Evolutionary conservation across 2,329 filamentous ascomycete genomes (phyloP).

Genomic region (Pseudogymnoascus verrucosus): DNA sequence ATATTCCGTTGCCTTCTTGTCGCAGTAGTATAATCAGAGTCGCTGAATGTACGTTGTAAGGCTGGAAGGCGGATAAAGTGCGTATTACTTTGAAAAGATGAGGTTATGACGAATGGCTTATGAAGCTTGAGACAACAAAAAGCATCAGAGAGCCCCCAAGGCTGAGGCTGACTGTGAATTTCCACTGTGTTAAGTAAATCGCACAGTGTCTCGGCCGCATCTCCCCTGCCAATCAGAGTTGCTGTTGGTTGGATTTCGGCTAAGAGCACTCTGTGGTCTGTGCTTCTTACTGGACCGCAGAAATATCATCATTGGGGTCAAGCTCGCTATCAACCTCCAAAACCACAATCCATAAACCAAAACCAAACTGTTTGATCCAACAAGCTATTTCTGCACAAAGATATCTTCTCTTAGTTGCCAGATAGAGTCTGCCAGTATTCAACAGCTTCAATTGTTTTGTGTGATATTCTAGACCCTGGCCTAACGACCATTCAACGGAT

Average conservation of each 20-base stretch:
- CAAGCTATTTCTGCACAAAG: conserved; percentile 2
- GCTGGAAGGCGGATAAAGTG: background rate
- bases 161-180: background rate
- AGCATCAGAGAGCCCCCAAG: background rate
- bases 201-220: background rate
- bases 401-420: conserved; percentile 3
- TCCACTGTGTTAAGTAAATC: background rate
- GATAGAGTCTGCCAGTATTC: background rate
- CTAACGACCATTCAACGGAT: background rate
- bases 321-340: background rate
- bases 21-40: background rate
- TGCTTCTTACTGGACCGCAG: background rate
- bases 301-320: conserved; percentile 8
- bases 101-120: background rate
- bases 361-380: conserved; percentile 1
- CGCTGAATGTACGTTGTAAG: background rate
- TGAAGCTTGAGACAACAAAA: background rate
- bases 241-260: background rate
- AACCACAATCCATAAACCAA: background rate
- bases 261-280: conserved; percentile 3
- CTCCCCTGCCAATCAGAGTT: conserved; percentile 1
- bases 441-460: conserved; percentile 4
- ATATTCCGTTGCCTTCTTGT: background rate
- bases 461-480: conserved; percentile 2
- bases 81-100: background rate